phyloP scores from a whole-genome alignment of 2,329 filamentous ascomycete genomes.

The Metarhizium album region DNA sequence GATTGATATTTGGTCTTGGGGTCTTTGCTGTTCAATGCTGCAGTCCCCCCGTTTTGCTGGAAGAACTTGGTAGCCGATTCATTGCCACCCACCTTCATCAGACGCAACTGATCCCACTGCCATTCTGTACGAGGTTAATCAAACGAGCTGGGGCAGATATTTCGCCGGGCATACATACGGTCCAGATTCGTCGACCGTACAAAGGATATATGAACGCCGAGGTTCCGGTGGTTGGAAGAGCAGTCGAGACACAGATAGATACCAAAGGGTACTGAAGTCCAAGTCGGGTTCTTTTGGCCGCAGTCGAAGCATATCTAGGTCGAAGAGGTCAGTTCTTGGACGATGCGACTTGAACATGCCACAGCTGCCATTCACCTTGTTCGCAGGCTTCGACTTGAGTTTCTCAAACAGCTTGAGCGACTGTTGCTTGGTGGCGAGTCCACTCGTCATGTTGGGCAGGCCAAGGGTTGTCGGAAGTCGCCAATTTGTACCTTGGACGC shows the following conservation, averaged over 20 bases:
- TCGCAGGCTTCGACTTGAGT: conserved; percentile 84
- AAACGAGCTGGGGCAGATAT: conserved; percentile 9
- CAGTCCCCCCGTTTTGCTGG: conserved; percentile 88
- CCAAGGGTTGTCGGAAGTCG: neutral
- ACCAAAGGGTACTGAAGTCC: conserved; percentile 93
- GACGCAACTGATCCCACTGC: conserved; percentile 96
- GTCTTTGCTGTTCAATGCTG: conserved; percentile 91
- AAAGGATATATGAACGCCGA: conserved; percentile 98
- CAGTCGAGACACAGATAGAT: conserved; percentile 98
- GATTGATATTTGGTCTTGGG: conserved; percentile 95
- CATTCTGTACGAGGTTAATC: conserved; percentile 49
- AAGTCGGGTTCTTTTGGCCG: conserved; percentile 93
- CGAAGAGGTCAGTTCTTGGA: neutral
- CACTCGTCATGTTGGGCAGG: conserved; percentile 50
- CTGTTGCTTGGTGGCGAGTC: conserved; percentile 78
- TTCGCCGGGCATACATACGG: conserved; percentile 50
- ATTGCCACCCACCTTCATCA: conserved; percentile 98
- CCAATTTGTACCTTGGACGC: neutral
- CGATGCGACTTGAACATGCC: neutral
- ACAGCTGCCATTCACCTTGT: conserved; percentile 58
- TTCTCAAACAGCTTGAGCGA: conserved; percentile 98
- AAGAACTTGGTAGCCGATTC: conserved; percentile 98
- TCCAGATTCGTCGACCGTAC: conserved; percentile 97
- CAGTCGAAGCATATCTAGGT: conserved; percentile 93
- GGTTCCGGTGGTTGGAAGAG: conserved; percentile 91